Conservation (phyloP, 352 stramenopile species). For the Poterioochromonas sp. region DNA sequence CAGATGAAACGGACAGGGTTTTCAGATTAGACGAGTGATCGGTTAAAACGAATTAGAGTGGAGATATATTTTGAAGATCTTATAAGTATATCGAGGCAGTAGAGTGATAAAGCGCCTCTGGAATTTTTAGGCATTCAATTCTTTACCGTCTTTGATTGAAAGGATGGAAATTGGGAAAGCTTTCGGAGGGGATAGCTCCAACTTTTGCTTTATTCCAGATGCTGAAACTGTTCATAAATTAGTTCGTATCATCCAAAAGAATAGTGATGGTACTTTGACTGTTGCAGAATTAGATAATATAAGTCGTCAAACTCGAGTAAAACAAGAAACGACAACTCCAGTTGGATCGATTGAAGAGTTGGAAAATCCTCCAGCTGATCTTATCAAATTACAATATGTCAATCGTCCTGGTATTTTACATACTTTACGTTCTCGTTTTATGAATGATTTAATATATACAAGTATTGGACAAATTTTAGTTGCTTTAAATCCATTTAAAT, state of each 20-base stretch:
- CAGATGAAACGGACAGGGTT: too few species aligned
- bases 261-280: not conserved
- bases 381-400: constrained; percentile 9
- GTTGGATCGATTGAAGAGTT: constrained; percentile 15
- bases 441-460: constrained; percentile 84
- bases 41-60: too few species aligned
- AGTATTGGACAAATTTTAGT: constrained; percentile 56
- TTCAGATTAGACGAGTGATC: too few species aligned
- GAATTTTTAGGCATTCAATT: too few species aligned
- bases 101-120: too few species aligned
- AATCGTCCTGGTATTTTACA: constrained; percentile 45
- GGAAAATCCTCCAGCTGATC: constrained; percentile 14
- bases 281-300: not conserved
- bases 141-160: too few species aligned
- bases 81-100: too few species aligned
- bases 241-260: not conserved
- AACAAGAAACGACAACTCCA: not conserved
- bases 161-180: too few species aligned
- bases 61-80: too few species aligned
- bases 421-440: constrained; percentile 76
- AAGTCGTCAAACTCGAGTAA: not conserved
- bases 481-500: constrained; percentile 57
- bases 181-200: too few species aligned
- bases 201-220: not conserved
- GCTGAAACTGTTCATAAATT: not conserved